Evolutionary conservation across 768 basidiomycete genomes (phyloP).

Genomic region (Tylopilus felleus): DNA sequence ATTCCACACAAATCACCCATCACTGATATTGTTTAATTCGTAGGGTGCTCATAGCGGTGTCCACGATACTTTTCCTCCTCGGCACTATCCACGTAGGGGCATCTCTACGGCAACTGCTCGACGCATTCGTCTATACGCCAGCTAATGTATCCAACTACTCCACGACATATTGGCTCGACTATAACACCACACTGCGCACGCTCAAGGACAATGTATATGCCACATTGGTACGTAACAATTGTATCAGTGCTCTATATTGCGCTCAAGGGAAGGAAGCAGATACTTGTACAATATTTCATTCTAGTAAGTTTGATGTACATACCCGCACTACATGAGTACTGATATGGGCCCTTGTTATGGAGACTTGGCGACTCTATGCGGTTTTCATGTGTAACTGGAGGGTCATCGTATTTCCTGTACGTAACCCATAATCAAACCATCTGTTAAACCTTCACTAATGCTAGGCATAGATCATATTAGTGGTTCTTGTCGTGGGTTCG

Average conservation of each 20-base stretch:
- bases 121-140: background rate
- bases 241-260: background rate
- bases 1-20: background rate
- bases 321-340: too few species aligned
- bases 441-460: background rate
- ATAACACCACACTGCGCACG: background rate
- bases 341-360: background rate
- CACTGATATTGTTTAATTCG: background rate
- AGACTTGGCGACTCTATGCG: slow-evolving; percentile 5
- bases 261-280: background rate
- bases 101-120: slow-evolving; percentile 1
- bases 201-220: background rate
- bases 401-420: background rate
- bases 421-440: background rate
- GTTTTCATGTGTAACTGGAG: slow-evolving; percentile 1
- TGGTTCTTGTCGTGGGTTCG: background rate
- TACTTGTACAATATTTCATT: background rate
- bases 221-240: background rate
- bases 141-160: background rate
- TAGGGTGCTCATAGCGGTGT: background rate
- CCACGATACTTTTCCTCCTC: background rate
- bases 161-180: slow-evolving; percentile 1
- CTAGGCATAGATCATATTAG: background rate
- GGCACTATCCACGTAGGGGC: background rate
- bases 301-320: background rate